A percentile compares a stretch with the other conserved stretches of the same genome.
These are phyloP conservation scores for Yamadazyma trypodendri DNA, from an alignment of 1,139 yeast genomes.

Conservation along the genomic window DNA sequence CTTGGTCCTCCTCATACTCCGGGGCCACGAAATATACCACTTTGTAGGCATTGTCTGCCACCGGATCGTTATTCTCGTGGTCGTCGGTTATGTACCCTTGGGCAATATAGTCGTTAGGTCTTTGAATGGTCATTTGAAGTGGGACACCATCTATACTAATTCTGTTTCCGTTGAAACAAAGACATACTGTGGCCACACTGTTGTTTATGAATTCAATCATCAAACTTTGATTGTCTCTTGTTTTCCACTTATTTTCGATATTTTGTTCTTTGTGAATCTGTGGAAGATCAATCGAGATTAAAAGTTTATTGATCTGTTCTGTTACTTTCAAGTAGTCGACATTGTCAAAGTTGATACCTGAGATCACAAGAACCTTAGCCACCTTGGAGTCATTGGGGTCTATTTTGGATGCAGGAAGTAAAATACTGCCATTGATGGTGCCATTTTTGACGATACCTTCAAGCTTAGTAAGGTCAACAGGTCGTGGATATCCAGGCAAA, in stretches of 20 bases:
- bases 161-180: conserved; percentile 43
- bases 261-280: conserved; percentile 22
- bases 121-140: conserved; percentile 30
- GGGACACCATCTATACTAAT: conserved; percentile 19
- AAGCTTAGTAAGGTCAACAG: conserved; percentile 53
- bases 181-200: conserved; percentile 58
- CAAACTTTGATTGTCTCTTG: conserved; percentile 37
- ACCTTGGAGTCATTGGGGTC: conserved; percentile 53
- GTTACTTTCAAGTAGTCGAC: conserved; percentile 42
- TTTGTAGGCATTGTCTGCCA: conserved; percentile 38
- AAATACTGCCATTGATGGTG: conserved; percentile 38
- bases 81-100: conserved; percentile 21
- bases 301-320: conserved; percentile 41
- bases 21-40: conserved; percentile 28
- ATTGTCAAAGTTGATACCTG: conserved; percentile 42
- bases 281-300: conserved; percentile 33
- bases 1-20: conserved; percentile 25
- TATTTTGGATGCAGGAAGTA: conserved; percentile 41
- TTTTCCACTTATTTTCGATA: conserved; percentile 32
- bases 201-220: conserved; percentile 54
- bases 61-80: conserved; percentile 17
- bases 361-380: conserved; percentile 49
- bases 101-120: conserved; percentile 68
- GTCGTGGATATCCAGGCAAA: conserved; percentile 66
- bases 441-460: conserved; percentile 47